These are phyloP conservation scores for Coemansia sp. DNA, from an alignment of 192 early-diverging fungal genomes.

Conservation along the genomic window DNA sequence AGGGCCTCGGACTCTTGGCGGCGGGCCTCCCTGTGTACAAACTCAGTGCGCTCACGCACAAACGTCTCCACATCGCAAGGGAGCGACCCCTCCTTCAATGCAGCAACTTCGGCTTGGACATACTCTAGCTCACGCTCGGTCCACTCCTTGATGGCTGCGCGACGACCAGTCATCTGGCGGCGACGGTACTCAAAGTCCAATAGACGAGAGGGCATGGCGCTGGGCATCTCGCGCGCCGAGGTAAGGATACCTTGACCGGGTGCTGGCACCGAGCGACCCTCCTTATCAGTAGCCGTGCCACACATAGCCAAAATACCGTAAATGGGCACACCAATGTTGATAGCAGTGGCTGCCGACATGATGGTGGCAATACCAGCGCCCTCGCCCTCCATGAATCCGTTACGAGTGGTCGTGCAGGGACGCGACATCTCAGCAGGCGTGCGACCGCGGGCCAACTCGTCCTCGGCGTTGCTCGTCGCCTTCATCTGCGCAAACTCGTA, in stretches of 20 bases:
- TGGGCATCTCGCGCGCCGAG: conserved; percentile 71
- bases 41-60: conserved; percentile 49
- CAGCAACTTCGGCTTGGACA: conserved; percentile 49
- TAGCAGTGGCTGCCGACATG: conserved; percentile 86
- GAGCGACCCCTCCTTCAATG: conserved; percentile 30
- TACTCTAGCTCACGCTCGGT: conserved; percentile 44
- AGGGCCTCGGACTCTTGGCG: conserved; percentile 79
- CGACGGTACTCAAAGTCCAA: conserved; percentile 84
- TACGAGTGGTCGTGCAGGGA: conserved; percentile 83
- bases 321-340: conserved; percentile 91
- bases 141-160: conserved; percentile 19
- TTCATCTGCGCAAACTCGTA: conserved; percentile 99
- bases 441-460: conserved; percentile 84
- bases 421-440: conserved; percentile 89
- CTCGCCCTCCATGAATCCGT: conserved; percentile 95
- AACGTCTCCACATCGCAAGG: conserved; percentile 60
- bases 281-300: conserved; percentile 93
- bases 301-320: conserved; percentile 86
- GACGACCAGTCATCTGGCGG: conserved; percentile 64
- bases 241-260: conserved; percentile 94
- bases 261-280: conserved; percentile 90
- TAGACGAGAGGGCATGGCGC: conserved; percentile 43
- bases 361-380: conserved; percentile 90
- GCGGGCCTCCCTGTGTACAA: conserved; percentile 58
- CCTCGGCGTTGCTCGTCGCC: conserved; percentile 83